Base-by-base conservation (phyloP, 2,329 filamentous ascomycete species). In the Fusarium brachygibbosum region DNA sequence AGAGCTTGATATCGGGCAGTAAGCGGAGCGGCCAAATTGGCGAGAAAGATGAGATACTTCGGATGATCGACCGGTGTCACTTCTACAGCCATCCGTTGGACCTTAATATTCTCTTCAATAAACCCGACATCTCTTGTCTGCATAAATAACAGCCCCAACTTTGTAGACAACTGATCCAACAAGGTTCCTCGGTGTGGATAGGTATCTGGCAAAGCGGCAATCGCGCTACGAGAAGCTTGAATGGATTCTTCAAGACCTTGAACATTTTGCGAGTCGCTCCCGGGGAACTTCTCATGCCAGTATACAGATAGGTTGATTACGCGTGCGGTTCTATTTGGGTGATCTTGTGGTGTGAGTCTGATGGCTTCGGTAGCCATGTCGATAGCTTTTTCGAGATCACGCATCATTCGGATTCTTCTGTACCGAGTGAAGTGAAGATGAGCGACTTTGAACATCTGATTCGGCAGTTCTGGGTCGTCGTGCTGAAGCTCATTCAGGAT, bases 271-370 rank as follows among this genome's bases (percentile, higher is more conserved):
- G 50, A 7, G 32, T 53, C 37, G 6, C 6, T 34, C 6, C 12
- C 23, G 0, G 50, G 50, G 12, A 44, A 45, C 23, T 53, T 45
- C 9, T 53, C 50, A 23, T 45, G 29, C 50, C 50, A 53, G 29
- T 53, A 53, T 13, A 45, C 19, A 6, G 38, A 44, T 0, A 53
- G 50, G 10, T 53, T 34, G 19, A 45, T 32, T 11, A 53, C 5
- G 11, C 38, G 37, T n/a, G 21, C 9, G 5, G 37, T 53, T 13
- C 17, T 16, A 4, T 44, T 21, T 6, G 2, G 12, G 19, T 32
- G 19, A 13, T 32, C 21, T 3, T 13, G 3, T 6, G 29, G 21
- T 21, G 29, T 45, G 4, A 53, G 37, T 4, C 4, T 13, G 23
- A 53, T 34, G 7, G 50, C 50, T 9, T 42, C 13, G 4, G 38